A percentile compares a stretch with the other conserved stretches of the same genome.
Evolutionary conservation across 2,329 filamentous ascomycete genomes (phyloP).

Genomic region (Pestalotiopsis sp.): DNA sequence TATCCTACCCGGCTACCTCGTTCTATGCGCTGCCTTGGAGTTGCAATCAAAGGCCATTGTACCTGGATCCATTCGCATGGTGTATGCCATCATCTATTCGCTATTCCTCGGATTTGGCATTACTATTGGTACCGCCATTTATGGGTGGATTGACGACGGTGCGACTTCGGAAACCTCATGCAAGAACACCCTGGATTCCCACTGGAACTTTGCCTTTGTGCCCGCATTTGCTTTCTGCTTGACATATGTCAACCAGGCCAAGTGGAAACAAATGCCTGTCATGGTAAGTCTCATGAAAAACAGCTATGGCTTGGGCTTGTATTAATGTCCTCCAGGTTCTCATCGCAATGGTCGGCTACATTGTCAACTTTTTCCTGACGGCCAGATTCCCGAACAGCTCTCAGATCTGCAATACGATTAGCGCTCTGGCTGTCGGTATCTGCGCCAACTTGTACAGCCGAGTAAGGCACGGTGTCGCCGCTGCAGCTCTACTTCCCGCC

Average conservation of each 20-base stretch:
- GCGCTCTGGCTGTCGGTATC: slow-evolving; percentile 75
- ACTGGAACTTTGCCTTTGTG: slow-evolving; percentile 67
- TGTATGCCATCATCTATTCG: slow-evolving; percentile 73
- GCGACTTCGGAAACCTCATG: slow-evolving; percentile 46
- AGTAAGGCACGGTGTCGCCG: slow-evolving; percentile 52
- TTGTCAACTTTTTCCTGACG: slow-evolving; percentile 74
- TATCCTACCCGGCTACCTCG: slow-evolving; percentile 68
- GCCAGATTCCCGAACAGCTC: slow-evolving; percentile 68
- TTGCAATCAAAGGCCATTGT: slow-evolving; percentile 70
- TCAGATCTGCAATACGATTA: slow-evolving; percentile 76
- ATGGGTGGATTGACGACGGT: slow-evolving; percentile 48
- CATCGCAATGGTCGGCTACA: slow-evolving; percentile 74
- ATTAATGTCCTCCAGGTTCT: slow-evolving; percentile 36
- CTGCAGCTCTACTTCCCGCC: slow-evolving; percentile 47
- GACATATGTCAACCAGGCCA: slow-evolving; percentile 77
- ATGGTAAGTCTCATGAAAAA: slow-evolving; percentile 48
- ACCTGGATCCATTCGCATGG: slow-evolving; percentile 70
- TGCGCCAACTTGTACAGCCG: slow-evolving; percentile 77
- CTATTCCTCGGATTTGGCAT: slow-evolving; percentile 74
- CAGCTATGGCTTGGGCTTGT: neutral
- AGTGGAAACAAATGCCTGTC: slow-evolving; percentile 77
- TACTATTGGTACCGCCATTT: slow-evolving; percentile 57
- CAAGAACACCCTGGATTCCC: slow-evolving; percentile 43
- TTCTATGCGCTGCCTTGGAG: slow-evolving; percentile 60
- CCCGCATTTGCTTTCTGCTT: slow-evolving; percentile 69